These are phyloP conservation scores for Dactylellina haptotyla DNA, from an alignment of 2,329 filamentous ascomycete genomes.

Conservation along the genomic window DNA sequence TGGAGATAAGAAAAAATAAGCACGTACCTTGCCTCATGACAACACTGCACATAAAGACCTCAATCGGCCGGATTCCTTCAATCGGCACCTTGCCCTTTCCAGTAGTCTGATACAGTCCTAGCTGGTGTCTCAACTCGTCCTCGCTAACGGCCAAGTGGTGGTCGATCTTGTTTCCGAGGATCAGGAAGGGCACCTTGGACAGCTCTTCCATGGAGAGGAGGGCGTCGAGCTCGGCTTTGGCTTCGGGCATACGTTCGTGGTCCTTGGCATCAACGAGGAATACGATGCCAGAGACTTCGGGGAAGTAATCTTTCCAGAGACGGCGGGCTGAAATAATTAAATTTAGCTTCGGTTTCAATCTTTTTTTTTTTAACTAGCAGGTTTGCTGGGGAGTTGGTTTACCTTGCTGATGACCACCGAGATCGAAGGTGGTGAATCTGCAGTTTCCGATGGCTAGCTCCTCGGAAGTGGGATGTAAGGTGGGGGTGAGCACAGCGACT, in stretches of 20 bases:
- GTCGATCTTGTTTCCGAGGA: conserved; percentile 99
- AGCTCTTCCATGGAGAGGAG: conserved; percentile 97
- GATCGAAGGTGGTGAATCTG: conserved; percentile 92
- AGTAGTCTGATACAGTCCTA: conserved; percentile 95
- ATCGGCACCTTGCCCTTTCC: conserved; percentile 94
- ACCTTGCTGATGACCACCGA: conserved; percentile 94
- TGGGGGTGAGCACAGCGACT: conserved; percentile 88
- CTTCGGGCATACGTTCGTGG: conserved; percentile 90
- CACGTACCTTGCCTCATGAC: conserved; percentile 90
- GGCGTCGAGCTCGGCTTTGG: conserved; percentile 95
- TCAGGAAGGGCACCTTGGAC: conserved; percentile 91
- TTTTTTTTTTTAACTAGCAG: no score
- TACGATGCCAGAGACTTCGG: conserved; percentile 93
- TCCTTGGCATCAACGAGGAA: conserved; percentile 99
- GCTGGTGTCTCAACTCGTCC: conserved; percentile 89
- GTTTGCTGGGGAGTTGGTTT: conserved; percentile 59
- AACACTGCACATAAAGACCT: conserved; percentile 99
- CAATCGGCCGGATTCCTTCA: conserved; percentile 91
- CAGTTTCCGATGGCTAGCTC: conserved; percentile 92
- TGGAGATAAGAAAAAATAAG: conserved; percentile 1
- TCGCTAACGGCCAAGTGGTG: conserved; percentile 95
- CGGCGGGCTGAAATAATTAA: conserved; percentile 89
- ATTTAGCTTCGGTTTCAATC: no score
- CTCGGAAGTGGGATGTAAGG: conserved; percentile 90
- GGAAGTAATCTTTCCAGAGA: conserved; percentile 97